Conservation (phyloP, 768 basidiomycete genomes). For the Chalciporus chontae region DNA sequence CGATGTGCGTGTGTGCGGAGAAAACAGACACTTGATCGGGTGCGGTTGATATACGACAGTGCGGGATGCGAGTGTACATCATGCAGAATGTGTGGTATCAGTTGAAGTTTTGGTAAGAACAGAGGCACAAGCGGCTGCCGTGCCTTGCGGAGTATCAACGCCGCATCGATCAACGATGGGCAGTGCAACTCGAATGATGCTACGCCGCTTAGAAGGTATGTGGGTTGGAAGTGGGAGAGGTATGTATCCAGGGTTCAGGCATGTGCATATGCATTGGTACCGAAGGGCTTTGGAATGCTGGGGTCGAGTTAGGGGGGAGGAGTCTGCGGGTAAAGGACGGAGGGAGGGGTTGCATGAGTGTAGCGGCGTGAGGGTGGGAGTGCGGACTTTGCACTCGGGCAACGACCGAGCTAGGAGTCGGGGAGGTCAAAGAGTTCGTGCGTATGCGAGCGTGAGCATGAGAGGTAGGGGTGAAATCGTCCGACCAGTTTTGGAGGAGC, state of each 20-base stretch:
- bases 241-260: slow-evolving; percentile 26
- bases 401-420: neutral
- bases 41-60: slow-evolving; percentile 13
- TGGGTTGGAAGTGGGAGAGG: neutral
- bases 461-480: slow-evolving; percentile 10
- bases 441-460: slow-evolving; percentile 4
- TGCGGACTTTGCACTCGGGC: neutral
- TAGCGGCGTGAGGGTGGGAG: neutral
- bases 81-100: slow-evolving; percentile 1
- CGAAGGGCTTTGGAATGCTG: slow-evolving; percentile 10
- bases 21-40: neutral
- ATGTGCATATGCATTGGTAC: slow-evolving; percentile 19
- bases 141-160: neutral
- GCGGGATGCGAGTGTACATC: slow-evolving; percentile 6
- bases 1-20: slow-evolving; percentile 9
- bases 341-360: neutral
- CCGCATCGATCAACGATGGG: slow-evolving; percentile 16
- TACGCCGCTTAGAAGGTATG: slow-evolving; percentile 11
- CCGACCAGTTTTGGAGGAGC: slow-evolving; percentile 16
- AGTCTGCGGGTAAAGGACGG: slow-evolving; percentile 2
- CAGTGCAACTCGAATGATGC: neutral
- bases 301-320: neutral
- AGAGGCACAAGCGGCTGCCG: neutral
- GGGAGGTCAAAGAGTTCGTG: slow-evolving; percentile 10
- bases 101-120: neutral